These are phyloP conservation scores for Didymella sp. DNA, from an alignment of 2,329 filamentous ascomycete genomes.

Conservation along the genomic window DNA sequence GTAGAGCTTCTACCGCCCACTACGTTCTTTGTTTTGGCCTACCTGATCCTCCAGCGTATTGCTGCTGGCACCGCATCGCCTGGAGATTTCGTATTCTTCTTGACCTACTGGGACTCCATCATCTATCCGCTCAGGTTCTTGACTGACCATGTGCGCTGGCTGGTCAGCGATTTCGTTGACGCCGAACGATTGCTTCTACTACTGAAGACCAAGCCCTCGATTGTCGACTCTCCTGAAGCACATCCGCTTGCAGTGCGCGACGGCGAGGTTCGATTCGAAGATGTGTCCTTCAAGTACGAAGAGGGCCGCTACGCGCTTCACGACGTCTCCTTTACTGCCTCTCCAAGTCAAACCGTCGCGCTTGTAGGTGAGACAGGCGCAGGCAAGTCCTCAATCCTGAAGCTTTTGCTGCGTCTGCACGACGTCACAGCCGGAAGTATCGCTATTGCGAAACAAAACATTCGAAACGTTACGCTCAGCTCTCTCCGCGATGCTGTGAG, in stretches of 20 bases:
- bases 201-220: conserved; percentile 61
- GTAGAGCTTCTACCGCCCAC: conserved; percentile 17
- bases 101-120: conserved; percentile 36
- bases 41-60: conserved; percentile 54
- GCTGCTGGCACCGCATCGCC: conserved; percentile 56
- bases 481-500: conserved; percentile 64
- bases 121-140: conserved; percentile 55
- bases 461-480: conserved; percentile 62
- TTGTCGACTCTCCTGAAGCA: conserved; percentile 50
- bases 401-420: conserved; percentile 65
- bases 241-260: conserved; percentile 50
- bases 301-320: conserved; percentile 42
- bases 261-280: conserved; percentile 59
- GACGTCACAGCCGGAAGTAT: conserved; percentile 61
- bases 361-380: conserved; percentile 66
- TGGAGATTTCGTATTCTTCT: conserved; percentile 62
- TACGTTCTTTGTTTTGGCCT: conserved; percentile 51
- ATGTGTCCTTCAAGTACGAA: conserved; percentile 63
- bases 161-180: conserved; percentile 60
- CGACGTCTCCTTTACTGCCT: conserved; percentile 56
- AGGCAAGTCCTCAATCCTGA: conserved; percentile 65
- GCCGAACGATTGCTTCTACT: conserved; percentile 65
- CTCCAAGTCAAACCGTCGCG: conserved; percentile 57
- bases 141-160: conserved; percentile 50
- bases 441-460: conserved; percentile 62